Percentiles rank a stretch among this genome's conserved stretches.
These are phyloP conservation scores for Russula sp. DNA, from an alignment of 768 basidiomycete species.

Conservation along the genomic window DNA sequence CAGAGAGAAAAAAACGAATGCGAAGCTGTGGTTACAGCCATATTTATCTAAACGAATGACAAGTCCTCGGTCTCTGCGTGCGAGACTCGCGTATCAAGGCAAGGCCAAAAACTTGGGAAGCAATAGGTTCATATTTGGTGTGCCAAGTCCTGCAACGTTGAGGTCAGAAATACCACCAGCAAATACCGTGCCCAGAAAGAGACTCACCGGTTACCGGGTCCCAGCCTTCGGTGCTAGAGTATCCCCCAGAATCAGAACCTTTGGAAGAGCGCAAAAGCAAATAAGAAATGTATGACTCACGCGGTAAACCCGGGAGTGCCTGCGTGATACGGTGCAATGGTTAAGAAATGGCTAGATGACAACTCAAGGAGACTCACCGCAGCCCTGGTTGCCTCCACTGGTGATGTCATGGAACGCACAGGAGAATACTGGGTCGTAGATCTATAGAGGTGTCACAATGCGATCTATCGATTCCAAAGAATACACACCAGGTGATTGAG, in stretches of 20 bases:
- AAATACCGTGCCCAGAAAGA: background rate
- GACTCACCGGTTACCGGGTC: slow-evolving; percentile 11
- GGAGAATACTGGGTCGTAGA: background rate
- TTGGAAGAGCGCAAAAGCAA: background rate
- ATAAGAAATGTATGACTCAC: background rate
- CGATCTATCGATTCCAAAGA: background rate
- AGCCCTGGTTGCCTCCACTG: slow-evolving; percentile 6
- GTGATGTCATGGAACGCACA: slow-evolving; percentile 10
- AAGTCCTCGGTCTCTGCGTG: background rate
- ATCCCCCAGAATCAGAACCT: background rate
- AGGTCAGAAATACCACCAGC: background rate
- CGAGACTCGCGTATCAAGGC: background rate
- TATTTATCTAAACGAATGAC: background rate
- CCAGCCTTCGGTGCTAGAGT: slow-evolving; percentile 7
- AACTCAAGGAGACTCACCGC: slow-evolving; percentile 1
- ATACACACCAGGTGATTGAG: slow-evolving; percentile 2
- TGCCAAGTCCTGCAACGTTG: slow-evolving; percentile 4
- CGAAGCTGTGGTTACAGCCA: background rate
- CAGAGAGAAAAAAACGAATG: background rate
- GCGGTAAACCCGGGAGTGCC: slow-evolving; percentile 5
- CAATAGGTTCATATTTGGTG: background rate
- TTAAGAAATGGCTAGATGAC: background rate
- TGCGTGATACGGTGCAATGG: background rate
- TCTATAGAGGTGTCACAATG: slow-evolving; percentile 1
- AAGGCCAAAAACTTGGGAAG: background rate